Evolutionary conservation across 2,329 filamentous ascomycete species (phyloP).

Genomic region (Colletotrichum viniferum): DNA sequence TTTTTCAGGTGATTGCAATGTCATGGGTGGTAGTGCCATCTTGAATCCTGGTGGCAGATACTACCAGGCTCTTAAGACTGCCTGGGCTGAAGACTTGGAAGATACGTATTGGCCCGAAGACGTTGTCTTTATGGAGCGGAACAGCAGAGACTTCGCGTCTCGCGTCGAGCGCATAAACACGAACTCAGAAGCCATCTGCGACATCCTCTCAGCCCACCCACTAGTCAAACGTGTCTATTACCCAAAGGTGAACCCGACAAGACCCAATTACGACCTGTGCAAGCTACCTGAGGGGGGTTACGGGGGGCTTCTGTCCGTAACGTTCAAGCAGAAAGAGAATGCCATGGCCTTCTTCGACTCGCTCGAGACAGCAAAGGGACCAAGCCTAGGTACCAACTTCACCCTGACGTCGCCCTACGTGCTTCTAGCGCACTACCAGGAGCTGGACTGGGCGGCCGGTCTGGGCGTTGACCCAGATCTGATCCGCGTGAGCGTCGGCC

Average conservation of each 20-base stretch:
- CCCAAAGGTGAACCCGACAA: constrained; percentile 77
- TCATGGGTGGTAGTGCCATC: constrained; percentile 86
- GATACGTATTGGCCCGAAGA: constrained; percentile 96
- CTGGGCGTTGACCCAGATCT: constrained; percentile 83
- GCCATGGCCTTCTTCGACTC: constrained; percentile 85
- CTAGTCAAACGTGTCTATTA: constrained; percentile 83
- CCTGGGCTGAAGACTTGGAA: constrained; percentile 72
- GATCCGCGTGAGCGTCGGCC: constrained; percentile 84
- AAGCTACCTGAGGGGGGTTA: constrained; percentile 79
- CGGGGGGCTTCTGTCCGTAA: constrained; percentile 85
- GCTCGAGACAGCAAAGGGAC: constrained; percentile 88
- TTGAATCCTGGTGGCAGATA: constrained; percentile 70
- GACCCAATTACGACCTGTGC: constrained; percentile 78
- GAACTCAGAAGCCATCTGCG: constrained; percentile 84
- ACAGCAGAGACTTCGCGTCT: constrained; percentile 87
- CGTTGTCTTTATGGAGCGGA: constrained; percentile 91
- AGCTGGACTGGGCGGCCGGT: constrained; percentile 86
- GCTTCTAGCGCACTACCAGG: constrained; percentile 86
- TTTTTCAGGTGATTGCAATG: constrained; percentile 96
- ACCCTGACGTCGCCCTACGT: constrained; percentile 92
- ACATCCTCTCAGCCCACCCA: constrained; percentile 65
- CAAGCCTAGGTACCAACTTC: constrained; percentile 95
- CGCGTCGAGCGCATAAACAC: constrained; percentile 84
- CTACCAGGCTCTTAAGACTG: constrained; percentile 71
- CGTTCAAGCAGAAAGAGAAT: constrained; percentile 72